Evolutionary conservation across 805 yeast species (phyloP), one percentile per base, ranked within the genome.

Genomic region (Trichomonascus vanleenenianus): DNA sequence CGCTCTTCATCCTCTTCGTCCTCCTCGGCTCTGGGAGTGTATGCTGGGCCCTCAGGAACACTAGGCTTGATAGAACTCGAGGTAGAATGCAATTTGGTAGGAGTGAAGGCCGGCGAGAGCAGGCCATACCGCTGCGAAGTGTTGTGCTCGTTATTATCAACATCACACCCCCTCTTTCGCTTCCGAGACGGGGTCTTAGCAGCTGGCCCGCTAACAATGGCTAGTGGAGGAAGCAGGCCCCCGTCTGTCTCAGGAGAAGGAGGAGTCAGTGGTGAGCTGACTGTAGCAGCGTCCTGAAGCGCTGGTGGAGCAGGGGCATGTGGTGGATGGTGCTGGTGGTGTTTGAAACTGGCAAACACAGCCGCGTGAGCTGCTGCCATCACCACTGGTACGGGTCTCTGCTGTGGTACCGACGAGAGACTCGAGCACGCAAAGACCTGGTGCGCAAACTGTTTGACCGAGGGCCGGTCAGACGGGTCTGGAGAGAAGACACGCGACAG

Each of bases 401-500:
- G 27, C 27, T 22, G 27, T 4, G 27, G 27, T 8, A 22, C 4
- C 27, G 32, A 10, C 25, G 48, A 14, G 31, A 51, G 39, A 10
- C 22, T 31, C 4, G 33, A 43, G 36, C 48, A 47, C 3, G 44
- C 30, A 18, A 33, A 11, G 19, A 55, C 46, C 39, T 39, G 5
- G 9, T 43, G 40, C 35, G 46, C 19, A 18, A 55, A 47, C 19
- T 48, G 40, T 6, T 30, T 11, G 18, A 55, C 36, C 4, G 47
- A 15, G 2, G 51, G 40, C n/a, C 58, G 39, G 14, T 36, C 25
- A 5, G 31, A 12, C 15, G 51, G 46, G 31, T 51, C 43, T 2
- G 31, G 35, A 22, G 40, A 40, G 33, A 54, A 51, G 14, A 53
- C 51, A 8, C 25, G 16, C 7, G 20, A 30, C 30, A 55, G 45